Evolutionary conservation across 345 rosid species (phyloP), one percentile per base, ranked within the genome.

Genomic region (Citrus sp.): DNA sequence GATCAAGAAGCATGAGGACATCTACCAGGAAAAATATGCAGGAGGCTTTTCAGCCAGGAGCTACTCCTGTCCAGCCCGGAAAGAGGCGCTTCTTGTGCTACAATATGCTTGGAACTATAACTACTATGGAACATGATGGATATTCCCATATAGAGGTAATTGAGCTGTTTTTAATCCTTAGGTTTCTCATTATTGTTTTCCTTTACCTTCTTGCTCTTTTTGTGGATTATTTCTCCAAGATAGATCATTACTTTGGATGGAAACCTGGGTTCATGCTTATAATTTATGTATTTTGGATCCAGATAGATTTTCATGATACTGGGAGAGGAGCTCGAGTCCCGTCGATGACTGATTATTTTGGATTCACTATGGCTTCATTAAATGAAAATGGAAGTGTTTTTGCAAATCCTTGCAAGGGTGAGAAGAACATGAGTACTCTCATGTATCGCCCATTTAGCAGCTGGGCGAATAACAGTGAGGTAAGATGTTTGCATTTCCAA

Each of bases 221-320:
- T 5, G 16, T 37, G 4, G 34, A 42, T 30, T 16, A 54, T 18
- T 56, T 27, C 30, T 21, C 25, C 2, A 38, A 40, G 19, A 40
- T 61, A 6, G 28, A 10, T 40, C 42, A 56, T 56, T 9, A 2
- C 54, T 61, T 61, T 0, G 0, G 8, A 37, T 25, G 54, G 40
- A 73, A 73, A 34, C 27, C 24, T 73, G 37, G 63, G 75, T 28
- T 70, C 9, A 56, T 28, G 67, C 67, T 70, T 34, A 9, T 77
- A 32, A 67, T 55, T 42, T 25, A 16, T 74, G 72, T 64, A 24
- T 77, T 70, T 30, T 79, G 79, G 65, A 73, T 84, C 70, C 91
- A 94, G 99, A 90, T 91, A 59, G 97, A 94, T 85, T 96, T 96
- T 84, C 99, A 96, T 86, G 99, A 96, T 76, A 96, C 99, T 56